phyloP scores from a whole-genome alignment of 1,284 basidiomycete genomes.

The Rhodotorula sp. region DNA sequence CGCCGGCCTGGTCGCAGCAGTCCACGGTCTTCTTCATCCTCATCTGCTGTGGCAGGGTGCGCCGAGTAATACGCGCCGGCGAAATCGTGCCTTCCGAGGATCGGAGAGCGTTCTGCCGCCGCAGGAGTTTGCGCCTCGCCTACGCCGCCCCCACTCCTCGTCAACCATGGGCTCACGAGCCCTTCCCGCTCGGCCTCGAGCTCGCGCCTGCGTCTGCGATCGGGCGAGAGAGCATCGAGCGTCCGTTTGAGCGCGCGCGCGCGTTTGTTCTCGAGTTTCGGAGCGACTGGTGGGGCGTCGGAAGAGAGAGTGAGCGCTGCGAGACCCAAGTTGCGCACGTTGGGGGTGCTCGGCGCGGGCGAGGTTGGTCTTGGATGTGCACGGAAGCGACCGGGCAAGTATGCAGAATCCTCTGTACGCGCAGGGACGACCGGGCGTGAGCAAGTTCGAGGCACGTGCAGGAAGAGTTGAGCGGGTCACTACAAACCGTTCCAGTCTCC shows the following conservation, averaged over 20 bases:
- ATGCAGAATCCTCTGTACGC: constrained; percentile 22
- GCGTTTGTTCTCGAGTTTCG: neutral
- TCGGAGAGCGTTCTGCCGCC: neutral
- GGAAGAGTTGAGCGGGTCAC: neutral
- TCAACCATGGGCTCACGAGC: neutral
- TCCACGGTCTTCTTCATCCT: constrained; percentile 38
- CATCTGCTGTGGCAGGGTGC: neutral
- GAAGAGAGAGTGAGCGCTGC: neutral
- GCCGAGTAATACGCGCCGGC: neutral
- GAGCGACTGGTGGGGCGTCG: neutral
- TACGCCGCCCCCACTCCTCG: neutral
- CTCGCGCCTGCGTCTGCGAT: neutral
- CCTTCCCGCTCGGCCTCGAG: constrained; percentile 4
- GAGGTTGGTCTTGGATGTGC: constrained; percentile 17
- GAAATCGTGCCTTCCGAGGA: neutral
- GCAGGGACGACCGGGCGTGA: neutral
- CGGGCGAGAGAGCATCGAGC: neutral
- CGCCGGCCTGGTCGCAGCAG: constrained; percentile 51
- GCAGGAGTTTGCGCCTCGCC: neutral
- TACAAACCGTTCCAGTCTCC: constrained; percentile 20
- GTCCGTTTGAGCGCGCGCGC: constrained; percentile 5
- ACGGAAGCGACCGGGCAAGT: constrained; percentile 35
- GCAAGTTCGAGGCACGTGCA: neutral
- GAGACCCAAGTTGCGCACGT: neutral
- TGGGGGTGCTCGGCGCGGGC: neutral